Evolutionary conservation across 2,329 filamentous ascomycete species (phyloP), one percentile per base, ranked within the genome.

Genomic region (Lomentospora prolificans): DNA sequence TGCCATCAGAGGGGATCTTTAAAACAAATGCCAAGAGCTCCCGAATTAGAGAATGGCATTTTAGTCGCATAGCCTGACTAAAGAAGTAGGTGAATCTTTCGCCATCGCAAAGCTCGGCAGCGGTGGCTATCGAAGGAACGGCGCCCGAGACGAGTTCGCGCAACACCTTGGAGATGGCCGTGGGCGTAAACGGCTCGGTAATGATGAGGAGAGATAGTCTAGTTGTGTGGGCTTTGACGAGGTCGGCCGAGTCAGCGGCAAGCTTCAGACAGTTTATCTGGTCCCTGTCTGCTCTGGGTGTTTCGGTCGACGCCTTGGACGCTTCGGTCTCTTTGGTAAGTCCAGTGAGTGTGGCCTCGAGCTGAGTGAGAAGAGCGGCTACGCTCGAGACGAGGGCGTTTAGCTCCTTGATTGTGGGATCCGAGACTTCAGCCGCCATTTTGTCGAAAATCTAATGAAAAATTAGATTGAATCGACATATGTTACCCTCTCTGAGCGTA

Each of bases 141-240:
- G 88, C 82, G 0, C 83, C 84, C 10, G 81, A 77, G 22, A 85
- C 78, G n/a, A 95, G 76, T 57, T 90, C 84, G 31, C 81, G 77
- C 3, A 96, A 72, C 12, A 95, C 82, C 24, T 79, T 84, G 8
- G 71, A 72, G 31, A 95, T 77, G 4, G 89, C 91, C 1, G 85
- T 84, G 0, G 89, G 84, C 0, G 90, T 94, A 62, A 95, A 95
- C 0, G 92, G 91, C 17, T 89, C 80, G 64, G 89, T 96, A 64
- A 95, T 87, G 1, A 94, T 81, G 10, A 97, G 79, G 1, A 96
- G 84, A 0, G 89, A 92, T 25, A 96, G 77, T 60, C 95, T 96
- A 4, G 90, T 96, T 1, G 85, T 81, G 66, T 96, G 90, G 0
- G 90, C 89, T 66, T 82, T 85, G 58, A 96, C 81, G 4, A 95